A percentile compares a stretch with the other conserved stretches of the same genome.
Evolutionary conservation across 352 stramenopile species (phyloP).

Genomic region (Pythium phragmiticola): DNA sequence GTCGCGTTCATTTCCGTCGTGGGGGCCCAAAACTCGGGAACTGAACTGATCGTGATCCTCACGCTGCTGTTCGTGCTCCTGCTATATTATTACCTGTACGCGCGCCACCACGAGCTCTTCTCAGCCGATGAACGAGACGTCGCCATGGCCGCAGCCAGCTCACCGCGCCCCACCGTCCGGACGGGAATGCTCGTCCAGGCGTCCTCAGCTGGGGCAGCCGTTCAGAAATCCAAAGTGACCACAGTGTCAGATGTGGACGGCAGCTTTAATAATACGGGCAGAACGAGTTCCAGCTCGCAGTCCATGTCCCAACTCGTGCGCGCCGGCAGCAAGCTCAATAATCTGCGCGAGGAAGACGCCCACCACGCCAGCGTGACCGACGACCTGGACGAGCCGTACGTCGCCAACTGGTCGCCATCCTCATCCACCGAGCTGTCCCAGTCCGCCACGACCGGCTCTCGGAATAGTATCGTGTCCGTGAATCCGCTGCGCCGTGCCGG

Average conservation of each 20-base stretch:
- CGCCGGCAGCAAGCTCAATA: conserved; percentile 9
- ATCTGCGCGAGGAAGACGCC: conserved; percentile 9
- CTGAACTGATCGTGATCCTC: conserved; percentile 4
- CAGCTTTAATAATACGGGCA: neutral
- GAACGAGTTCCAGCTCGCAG: conserved; percentile 5
- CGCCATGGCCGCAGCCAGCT: conserved; percentile 5
- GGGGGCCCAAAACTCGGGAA: neutral
- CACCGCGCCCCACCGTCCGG: neutral
- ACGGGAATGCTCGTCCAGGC: too few relatives aligned
- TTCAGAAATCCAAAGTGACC: neutral
- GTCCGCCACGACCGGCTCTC: too few relatives aligned
- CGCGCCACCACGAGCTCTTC: conserved; percentile 19
- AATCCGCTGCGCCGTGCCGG: conserved; percentile 1
- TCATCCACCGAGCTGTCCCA: too few relatives aligned
- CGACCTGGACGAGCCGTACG: conserved; percentile 10
- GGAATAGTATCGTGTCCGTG: too few relatives aligned
- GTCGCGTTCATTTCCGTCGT: conserved; percentile 20
- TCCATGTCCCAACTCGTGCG: conserved; percentile 13
- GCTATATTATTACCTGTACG: conserved; percentile 21
- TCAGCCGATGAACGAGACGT: conserved; percentile 25
- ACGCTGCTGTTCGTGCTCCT: conserved; percentile 4
- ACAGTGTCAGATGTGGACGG: conserved; percentile 3
- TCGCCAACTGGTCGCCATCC: conserved; percentile 1
- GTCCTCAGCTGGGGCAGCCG: too few relatives aligned
- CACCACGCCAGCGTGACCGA: neutral